phyloP scores from a whole-genome alignment of 1,284 basidiomycete species.

The Butyriboletus regius region DNA sequence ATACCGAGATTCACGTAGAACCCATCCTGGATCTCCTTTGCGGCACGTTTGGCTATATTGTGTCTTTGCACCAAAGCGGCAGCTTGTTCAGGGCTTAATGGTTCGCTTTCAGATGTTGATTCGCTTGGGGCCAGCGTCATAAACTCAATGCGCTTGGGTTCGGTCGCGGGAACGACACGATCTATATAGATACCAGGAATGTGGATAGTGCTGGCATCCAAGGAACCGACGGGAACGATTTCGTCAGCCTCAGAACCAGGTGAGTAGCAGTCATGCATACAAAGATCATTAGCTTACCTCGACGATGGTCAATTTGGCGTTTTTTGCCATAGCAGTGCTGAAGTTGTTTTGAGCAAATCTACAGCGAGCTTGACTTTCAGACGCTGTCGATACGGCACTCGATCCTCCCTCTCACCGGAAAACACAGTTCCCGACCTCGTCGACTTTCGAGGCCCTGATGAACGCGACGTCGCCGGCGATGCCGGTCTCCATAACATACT shows the following conservation, averaged over 20 bases:
- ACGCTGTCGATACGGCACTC: neutral
- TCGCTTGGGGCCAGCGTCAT: constrained; percentile 52
- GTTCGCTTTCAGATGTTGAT: constrained; percentile 22
- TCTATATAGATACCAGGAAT: constrained; percentile 83
- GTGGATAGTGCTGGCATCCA: constrained; percentile 80
- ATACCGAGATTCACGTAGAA: constrained; percentile 75
- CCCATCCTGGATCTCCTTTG: constrained; percentile 79
- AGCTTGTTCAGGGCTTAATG: constrained; percentile 46
- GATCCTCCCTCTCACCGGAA: constrained; percentile 50
- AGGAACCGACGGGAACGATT: constrained; percentile 79
- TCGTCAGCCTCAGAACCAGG: constrained; percentile 64
- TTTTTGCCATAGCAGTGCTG: constrained; percentile 78
- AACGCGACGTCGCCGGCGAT: constrained; percentile 85
- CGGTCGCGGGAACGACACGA: constrained; percentile 73
- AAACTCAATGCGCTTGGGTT: constrained; percentile 76
- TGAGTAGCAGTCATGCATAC: constrained; percentile 1
- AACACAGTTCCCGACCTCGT: constrained; percentile 80
- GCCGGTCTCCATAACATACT: constrained; percentile 82
- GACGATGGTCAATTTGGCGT: constrained; percentile 84
- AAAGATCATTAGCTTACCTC: constrained; percentile 48
- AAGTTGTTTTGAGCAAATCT: constrained; percentile 89
- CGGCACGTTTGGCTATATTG: constrained; percentile 24
- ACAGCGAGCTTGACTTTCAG: neutral
- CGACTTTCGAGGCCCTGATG: constrained; percentile 90
- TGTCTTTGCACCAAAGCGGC: constrained; percentile 42